Evolutionary conservation across 345 rosid species (phyloP).

Genomic region (Euphorbia lathyris): DNA sequence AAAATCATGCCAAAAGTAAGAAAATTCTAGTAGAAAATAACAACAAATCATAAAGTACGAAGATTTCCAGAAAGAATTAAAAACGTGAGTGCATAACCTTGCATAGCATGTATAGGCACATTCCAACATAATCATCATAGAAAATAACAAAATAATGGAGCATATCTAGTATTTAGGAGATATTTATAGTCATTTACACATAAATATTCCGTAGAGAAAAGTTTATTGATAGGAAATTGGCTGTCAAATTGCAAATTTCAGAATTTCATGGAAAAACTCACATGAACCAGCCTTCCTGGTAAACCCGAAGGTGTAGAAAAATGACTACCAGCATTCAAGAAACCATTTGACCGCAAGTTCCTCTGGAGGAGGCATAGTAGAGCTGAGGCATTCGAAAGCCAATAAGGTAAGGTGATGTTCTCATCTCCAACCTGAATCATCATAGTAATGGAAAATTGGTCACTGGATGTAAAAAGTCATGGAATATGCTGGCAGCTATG

Average conservation of each 20-base stretch:
- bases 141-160: background rate
- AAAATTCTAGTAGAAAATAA: too few relatives aligned
- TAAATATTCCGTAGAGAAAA: background rate
- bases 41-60: background rate
- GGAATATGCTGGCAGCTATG: background rate
- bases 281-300: constrained; percentile 70
- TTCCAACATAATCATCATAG: background rate
- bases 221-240: background rate
- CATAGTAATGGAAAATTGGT: constrained; percentile 9
- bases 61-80: background rate
- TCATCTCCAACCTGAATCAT: constrained; percentile 75
- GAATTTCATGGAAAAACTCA: constrained; percentile 28
- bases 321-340: constrained; percentile 53
- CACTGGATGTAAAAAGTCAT: background rate
- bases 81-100: background rate
- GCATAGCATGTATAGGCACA: background rate
- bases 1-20: too few relatives aligned
- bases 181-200: background rate
- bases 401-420: constrained; percentile 66
- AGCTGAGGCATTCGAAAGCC: constrained; percentile 94
- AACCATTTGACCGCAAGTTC: constrained; percentile 73
- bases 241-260: background rate
- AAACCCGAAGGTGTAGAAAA: constrained; percentile 53
- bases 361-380: constrained; percentile 93
- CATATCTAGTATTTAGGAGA: background rate